phyloP scores from a whole-genome alignment of 306 rosid genomes.

The Luffa aegyptiaca region DNA sequence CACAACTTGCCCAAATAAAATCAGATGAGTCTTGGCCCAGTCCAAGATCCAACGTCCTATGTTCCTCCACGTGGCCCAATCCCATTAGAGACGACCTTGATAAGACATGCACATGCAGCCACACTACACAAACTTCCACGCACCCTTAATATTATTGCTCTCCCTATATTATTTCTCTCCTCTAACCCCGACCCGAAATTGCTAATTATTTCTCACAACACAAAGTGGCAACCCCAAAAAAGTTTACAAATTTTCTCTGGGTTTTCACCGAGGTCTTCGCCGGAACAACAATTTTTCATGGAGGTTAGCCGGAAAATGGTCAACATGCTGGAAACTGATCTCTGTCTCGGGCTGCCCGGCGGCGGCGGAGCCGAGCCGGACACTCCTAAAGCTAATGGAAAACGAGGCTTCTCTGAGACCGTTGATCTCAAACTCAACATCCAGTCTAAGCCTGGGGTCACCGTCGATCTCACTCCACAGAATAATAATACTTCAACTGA shows the following conservation, averaged over 20 bases:
- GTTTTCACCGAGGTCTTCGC: neutral
- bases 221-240: neutral
- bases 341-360: slow-evolving; percentile 88
- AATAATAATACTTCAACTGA: slow-evolving; percentile 28
- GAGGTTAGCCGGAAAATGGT: slow-evolving; percentile 32
- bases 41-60: slow-evolving; percentile 33
- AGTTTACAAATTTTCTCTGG: neutral
- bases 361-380: slow-evolving; percentile 36
- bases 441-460: slow-evolving; percentile 32
- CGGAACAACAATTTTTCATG: neutral
- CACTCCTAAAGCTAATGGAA: slow-evolving; percentile 51
- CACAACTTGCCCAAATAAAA: slow-evolving; percentile 2
- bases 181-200: neutral
- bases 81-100: slow-evolving; percentile 15
- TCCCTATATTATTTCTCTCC: slow-evolving; percentile 31
- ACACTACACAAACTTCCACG: slow-evolving; percentile 42
- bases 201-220: neutral
- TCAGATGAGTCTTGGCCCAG: neutral
- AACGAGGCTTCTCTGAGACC: slow-evolving; percentile 89
- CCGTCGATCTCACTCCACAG: slow-evolving; percentile 22
- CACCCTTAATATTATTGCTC: slow-evolving; percentile 11
- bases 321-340: slow-evolving; percentile 68
- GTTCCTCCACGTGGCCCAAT: slow-evolving; percentile 22
- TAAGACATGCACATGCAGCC: slow-evolving; percentile 39
- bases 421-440: slow-evolving; percentile 82